phyloP scores from a whole-genome alignment of 176 grass and related monocot species.

The Oryza longistaminata region DNA sequence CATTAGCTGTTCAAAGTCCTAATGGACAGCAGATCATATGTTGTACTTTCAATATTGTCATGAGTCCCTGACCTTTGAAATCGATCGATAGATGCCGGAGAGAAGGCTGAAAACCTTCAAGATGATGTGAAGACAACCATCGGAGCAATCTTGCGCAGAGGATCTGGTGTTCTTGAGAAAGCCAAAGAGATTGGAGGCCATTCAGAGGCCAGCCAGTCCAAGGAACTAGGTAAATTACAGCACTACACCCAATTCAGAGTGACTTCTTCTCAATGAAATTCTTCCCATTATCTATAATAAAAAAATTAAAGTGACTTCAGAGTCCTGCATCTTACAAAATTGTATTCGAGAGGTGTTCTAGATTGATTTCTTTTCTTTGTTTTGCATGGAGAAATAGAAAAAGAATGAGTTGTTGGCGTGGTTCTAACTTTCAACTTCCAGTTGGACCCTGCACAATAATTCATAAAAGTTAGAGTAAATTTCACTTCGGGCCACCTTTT shows the following conservation, averaged over 20 bases:
- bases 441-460: neutral
- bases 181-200: constrained; percentile 35
- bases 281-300: too few species aligned
- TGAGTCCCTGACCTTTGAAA: constrained; percentile 13
- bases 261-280: neutral
- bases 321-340: neutral
- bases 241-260: constrained; percentile 20
- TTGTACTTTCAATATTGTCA: constrained; percentile 26
- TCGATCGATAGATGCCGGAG: constrained; percentile 32
- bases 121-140: constrained; percentile 42
- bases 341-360: neutral
- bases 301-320: constrained; percentile 1
- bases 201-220: constrained; percentile 29
- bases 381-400: neutral
- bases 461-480: neutral
- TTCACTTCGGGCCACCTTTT: too few species aligned
- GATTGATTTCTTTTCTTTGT: neutral
- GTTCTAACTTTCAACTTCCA: neutral
- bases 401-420: neutral
- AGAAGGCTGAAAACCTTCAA: constrained; percentile 30
- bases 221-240: constrained; percentile 40
- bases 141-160: constrained; percentile 38
- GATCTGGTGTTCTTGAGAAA: constrained; percentile 38
- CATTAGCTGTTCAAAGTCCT: neutral
- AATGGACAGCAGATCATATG: neutral